Percentiles rank a stretch among this genome's conserved stretches.
Conservation (phyloP, 371 early-diverging fungal genomes). For the Rhizopus sp. region DNA sequence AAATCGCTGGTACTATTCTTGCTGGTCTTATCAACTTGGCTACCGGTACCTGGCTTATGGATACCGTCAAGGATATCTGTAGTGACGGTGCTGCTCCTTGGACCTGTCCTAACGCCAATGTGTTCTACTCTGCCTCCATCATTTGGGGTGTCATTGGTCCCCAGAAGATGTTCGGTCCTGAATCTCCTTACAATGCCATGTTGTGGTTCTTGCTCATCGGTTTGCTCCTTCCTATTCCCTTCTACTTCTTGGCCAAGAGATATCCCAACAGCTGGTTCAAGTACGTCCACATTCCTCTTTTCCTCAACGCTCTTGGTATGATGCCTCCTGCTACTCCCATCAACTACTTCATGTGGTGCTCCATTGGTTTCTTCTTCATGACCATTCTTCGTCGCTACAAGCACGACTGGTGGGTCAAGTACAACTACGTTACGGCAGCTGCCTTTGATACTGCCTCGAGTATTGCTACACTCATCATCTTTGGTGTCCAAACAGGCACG, state of each 20-base stretch:
- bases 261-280: constrained; percentile 59
- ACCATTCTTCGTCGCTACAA: constrained; percentile 55
- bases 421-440: constrained; percentile 75
- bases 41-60: constrained; percentile 70
- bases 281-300: constrained; percentile 64
- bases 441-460: constrained; percentile 74
- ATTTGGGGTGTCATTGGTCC: constrained; percentile 81
- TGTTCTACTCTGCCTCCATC: constrained; percentile 66
- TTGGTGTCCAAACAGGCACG: constrained; percentile 37
- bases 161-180: constrained; percentile 65
- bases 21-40: constrained; percentile 64
- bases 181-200: constrained; percentile 55
- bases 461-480: constrained; percentile 51
- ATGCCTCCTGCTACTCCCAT: constrained; percentile 70
- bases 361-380: constrained; percentile 67
- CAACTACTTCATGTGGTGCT: constrained; percentile 66
- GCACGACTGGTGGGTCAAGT: constrained; percentile 67
- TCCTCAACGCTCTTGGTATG: constrained; percentile 65
- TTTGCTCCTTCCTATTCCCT: constrained; percentile 63
- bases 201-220: constrained; percentile 69
- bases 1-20: constrained; percentile 58
- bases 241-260: constrained; percentile 48
- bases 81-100: constrained; percentile 47
- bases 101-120: constrained; percentile 64
- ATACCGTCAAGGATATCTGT: constrained; percentile 59